Percentiles rank a stretch among this genome's conserved stretches.
These are phyloP conservation scores for Aspergillus ustus DNA, from an alignment of 2,329 filamentous ascomycete genomes.

Conservation along the genomic window DNA sequence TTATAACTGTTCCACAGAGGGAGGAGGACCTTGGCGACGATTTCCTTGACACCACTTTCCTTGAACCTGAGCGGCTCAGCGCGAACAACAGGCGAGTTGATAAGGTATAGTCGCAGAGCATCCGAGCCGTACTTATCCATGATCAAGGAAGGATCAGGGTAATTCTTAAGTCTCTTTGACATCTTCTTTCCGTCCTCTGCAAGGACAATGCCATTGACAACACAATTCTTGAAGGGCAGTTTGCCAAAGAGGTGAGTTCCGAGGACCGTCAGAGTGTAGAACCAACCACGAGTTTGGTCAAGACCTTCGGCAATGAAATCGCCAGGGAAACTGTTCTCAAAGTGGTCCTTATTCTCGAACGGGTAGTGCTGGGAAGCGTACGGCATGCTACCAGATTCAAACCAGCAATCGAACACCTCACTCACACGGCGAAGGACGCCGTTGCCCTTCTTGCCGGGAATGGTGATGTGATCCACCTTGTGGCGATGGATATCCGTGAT, in stretches of 20 bases:
- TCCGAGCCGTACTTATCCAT: conserved; percentile 91
- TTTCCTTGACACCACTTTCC: conserved; percentile 89
- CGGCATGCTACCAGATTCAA: conserved; percentile 94
- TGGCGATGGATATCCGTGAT: conserved; percentile 88
- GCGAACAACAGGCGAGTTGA: conserved; percentile 93
- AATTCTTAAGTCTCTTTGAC: conserved; percentile 97
- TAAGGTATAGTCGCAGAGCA: conserved; percentile 90
- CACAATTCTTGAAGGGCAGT: conserved; percentile 90
- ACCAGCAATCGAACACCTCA: conserved; percentile 97
- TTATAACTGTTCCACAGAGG: conserved; percentile 97
- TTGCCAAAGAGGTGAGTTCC: conserved; percentile 85
- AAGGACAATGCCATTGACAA: conserved; percentile 94
- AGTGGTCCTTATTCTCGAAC: conserved; percentile 83
- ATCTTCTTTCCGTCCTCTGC: conserved; percentile 98
- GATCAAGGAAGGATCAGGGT: conserved; percentile 81
- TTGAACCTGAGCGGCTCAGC: conserved; percentile 91
- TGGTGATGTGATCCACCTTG: conserved; percentile 92
- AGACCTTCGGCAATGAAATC: conserved; percentile 94
- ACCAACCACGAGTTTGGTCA: conserved; percentile 95
- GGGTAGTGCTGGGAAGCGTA: conserved; percentile 91
- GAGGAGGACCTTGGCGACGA: conserved; percentile 86
- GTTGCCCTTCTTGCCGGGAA: conserved; percentile 86
- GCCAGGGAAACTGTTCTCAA: conserved; percentile 81
- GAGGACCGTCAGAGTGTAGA: conserved; percentile 88
- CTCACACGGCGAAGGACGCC: conserved; percentile 78